Conservation (phyloP, 176 grass and related monocot genomes). For the Calamus simplicifolius region DNA sequence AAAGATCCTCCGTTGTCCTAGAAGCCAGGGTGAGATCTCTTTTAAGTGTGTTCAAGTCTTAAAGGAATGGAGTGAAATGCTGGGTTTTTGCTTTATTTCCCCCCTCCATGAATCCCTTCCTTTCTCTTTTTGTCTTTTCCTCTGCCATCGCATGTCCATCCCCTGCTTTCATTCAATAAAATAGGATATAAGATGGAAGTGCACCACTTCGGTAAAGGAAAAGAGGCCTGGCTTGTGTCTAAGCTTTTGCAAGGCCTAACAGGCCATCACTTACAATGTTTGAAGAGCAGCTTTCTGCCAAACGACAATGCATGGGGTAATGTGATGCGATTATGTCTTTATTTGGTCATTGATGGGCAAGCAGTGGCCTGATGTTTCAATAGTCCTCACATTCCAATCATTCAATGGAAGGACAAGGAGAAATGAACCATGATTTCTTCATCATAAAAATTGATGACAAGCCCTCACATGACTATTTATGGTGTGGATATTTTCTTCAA, state of each 20-base stretch:
- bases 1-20: constrained; percentile 47
- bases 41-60: constrained; percentile 17
- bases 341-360: no score
- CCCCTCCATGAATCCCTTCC: constrained; percentile 5
- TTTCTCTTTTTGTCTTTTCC: constrained; percentile 39
- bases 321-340: no score
- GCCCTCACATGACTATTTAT: no score
- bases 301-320: no score
- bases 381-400: no score
- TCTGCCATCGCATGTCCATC: constrained; percentile 14
- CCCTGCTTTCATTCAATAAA: constrained; percentile 14
- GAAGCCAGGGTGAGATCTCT: constrained; percentile 7
- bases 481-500: no score
- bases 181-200: constrained; percentile 11
- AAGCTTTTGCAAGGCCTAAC: not conserved
- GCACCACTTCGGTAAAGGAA: constrained; percentile 21
- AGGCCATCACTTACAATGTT: not conserved
- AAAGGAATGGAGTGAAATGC: constrained; percentile 1
- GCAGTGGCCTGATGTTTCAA: no score
- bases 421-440: no score
- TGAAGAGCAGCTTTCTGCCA: no score
- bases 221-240: constrained; percentile 1
- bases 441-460: no score
- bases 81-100: not conserved
- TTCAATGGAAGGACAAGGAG: no score